Evolutionary conservation across 78 protist genomes (phyloP), one percentile per base, ranked within the genome.

Genomic region (Cavenderia fasciculata): DNA sequence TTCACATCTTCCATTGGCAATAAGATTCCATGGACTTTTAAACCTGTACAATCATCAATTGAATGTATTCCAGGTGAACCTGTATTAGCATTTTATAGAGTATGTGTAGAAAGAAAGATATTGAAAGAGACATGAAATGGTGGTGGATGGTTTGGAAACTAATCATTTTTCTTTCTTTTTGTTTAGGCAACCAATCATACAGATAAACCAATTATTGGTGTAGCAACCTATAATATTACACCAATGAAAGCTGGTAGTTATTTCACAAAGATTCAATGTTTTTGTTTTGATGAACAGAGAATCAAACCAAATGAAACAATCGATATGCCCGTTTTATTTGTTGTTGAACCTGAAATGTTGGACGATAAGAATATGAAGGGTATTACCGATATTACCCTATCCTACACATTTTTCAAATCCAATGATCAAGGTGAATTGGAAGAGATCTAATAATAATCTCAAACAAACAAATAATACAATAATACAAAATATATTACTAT

Each of bases 261-360:
- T 73, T 96, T 97, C 49, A 95, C 94, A 73, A 97, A 97, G 92
- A 94, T 95, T 34, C 99, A 97, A 69, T 97, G 99, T 51, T 97
- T 97, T 74, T 97, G 99, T 59, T 96, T 97, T 51, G 97, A 96
- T 41, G 96, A 96, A 76, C 98, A 95, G 77, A 86, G 97, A n/a
- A 75, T 96, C 36, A 88, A 89, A 34, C 94, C 99, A 2, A 41
- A 77, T 61, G 99, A 97, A 85, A 63, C 92, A 21, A 95, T 97
- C 19, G 98, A 97, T 47, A 92, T 97, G 97, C 99, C 99, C n/a
- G 99, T 97, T 34, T 91, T 97, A 82, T 97, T 97, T 88, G 97
- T 86, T 63, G 78, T 97, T 7, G 99, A 97, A 62, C 97, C 96
- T 6, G 98, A 95, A 36, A 82, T 91, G 16, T 86, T 92, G 18